Conservation (phyloP, 2,329 filamentous ascomycete species). For the Capronia coronata region DNA sequence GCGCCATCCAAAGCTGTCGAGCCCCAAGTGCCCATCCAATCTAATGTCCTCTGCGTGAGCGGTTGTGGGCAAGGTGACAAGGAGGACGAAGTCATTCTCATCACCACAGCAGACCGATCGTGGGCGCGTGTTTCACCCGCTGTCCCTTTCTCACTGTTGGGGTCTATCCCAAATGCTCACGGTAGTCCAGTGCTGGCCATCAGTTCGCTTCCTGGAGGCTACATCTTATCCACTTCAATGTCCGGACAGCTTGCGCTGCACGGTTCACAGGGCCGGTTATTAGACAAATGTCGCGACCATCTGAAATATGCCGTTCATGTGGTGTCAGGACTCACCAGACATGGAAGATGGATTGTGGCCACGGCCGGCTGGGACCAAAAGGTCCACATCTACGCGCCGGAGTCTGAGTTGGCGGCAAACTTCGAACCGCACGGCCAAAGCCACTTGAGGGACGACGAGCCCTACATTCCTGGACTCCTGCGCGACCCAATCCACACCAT, state of each 20-base stretch:
- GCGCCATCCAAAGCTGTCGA: conserved; percentile 26
- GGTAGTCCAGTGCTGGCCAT: conserved; percentile 48
- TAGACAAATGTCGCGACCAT: conserved; percentile 50
- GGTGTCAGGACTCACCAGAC: conserved; percentile 22
- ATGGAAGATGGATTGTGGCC: conserved; percentile 33
- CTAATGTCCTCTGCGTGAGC: conserved; percentile 29
- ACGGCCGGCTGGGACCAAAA: conserved; percentile 58
- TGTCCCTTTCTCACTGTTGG: conserved; percentile 8
- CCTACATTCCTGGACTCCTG: conserved; percentile 31
- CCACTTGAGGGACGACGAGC: conserved; percentile 1
- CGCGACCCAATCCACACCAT: conserved; percentile 40
- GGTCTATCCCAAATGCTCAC: conserved; percentile 17
- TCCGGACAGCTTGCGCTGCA: conserved; percentile 51
- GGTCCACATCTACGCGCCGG: conserved; percentile 45
- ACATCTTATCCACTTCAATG: conserved; percentile 52
- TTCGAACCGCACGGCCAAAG: conserved; percentile 7
- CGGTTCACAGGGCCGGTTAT: conserved; percentile 28
- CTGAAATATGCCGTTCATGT: conserved; percentile 53
- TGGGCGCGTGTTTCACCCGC: conserved; percentile 12
- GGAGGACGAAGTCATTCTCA: conserved; percentile 9
- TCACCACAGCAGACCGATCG: conserved; percentile 22
- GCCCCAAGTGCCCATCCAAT: conserved; percentile 17
- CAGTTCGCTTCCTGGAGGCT: conserved; percentile 37
- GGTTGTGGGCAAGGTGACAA: conserved; percentile 5
- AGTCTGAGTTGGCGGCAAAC: conserved; percentile 15